Conservation (phyloP, 2,329 filamentous ascomycete genomes). For the Venturia effusa region DNA sequence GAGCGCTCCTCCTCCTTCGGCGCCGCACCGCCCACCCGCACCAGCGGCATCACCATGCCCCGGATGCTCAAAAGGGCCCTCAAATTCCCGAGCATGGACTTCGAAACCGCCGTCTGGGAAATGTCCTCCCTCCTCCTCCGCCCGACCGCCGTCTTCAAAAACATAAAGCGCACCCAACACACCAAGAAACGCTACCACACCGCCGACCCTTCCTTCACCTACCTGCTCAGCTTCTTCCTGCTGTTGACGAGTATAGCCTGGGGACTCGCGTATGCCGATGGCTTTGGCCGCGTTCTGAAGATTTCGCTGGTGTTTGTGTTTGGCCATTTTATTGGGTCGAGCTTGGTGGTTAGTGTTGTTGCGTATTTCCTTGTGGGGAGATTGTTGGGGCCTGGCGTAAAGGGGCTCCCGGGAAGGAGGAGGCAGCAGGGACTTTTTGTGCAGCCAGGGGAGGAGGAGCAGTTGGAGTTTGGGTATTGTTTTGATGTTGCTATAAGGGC, state of each 20-base stretch:
- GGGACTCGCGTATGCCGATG: constrained; percentile 45
- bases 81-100: constrained; percentile 66
- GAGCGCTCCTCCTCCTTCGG: constrained; percentile 42
- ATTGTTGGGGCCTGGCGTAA: constrained; percentile 47
- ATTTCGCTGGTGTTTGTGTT: constrained; percentile 39
- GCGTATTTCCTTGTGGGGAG: constrained; percentile 54
- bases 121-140: constrained; percentile 58
- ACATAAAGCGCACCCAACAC: constrained; percentile 57
- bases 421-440: constrained; percentile 48
- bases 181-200: constrained; percentile 62
- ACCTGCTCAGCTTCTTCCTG: constrained; percentile 56
- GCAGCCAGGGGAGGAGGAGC: constrained; percentile 46
- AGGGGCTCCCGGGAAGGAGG: constrained; percentile 39
- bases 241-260: constrained; percentile 43
- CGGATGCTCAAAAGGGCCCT: constrained; percentile 57
- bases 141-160: constrained; percentile 60
- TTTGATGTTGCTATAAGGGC: constrained; percentile 58
- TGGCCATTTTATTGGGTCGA: constrained; percentile 51
- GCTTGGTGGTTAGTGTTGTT: constrained; percentile 48
- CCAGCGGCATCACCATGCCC: constrained; percentile 40
- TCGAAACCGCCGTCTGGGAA: constrained; percentile 64
- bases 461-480: constrained; percentile 59
- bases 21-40: constrained; percentile 37
- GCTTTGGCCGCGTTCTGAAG: constrained; percentile 31
- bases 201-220: constrained; percentile 59